phyloP scores from a whole-genome alignment of 495 filamentous ascomycete genomes.

The Xylaria acuta region DNA sequence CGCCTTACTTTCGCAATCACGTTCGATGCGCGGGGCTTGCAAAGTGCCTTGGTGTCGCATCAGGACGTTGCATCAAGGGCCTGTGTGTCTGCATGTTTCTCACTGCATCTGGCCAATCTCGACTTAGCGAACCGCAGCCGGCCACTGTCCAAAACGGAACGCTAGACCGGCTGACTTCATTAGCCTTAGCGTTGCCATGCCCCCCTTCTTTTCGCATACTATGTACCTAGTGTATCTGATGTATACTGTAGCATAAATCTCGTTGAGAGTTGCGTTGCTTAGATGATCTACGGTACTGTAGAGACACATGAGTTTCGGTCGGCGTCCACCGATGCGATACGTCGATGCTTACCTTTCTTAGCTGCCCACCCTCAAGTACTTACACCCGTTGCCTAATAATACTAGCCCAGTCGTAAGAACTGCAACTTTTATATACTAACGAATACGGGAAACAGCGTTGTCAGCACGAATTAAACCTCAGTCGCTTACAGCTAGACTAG shows the following conservation, averaged over 20 bases:
- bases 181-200: conserved; percentile 5
- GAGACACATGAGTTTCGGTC: not conserved
- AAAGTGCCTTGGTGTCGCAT: conserved; percentile 17
- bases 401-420: not conserved
- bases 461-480: not conserved
- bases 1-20: conserved; percentile 41
- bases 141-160: conserved; percentile 13
- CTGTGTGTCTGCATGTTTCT: conserved; percentile 27
- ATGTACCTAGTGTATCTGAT: not conserved
- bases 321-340: conserved; percentile 15
- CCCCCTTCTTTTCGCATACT: not conserved
- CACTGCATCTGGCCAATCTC: conserved; percentile 25
- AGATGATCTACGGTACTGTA: not conserved
- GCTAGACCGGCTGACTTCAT: conserved; percentile 25
- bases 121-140: conserved; percentile 17
- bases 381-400: conserved; percentile 4
- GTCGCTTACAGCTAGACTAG: not conserved
- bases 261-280: not conserved
- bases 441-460: not conserved
- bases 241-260: conserved; percentile 2
- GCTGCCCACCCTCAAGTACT: not conserved
- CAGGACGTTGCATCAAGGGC: conserved; percentile 17
- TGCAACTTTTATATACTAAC: not conserved
- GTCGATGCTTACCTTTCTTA: conserved; percentile 4
- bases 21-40: conserved; percentile 18